Conservation (phyloP, 768 basidiomycete genomes). For the Cystofilobasidium macerans region DNA sequence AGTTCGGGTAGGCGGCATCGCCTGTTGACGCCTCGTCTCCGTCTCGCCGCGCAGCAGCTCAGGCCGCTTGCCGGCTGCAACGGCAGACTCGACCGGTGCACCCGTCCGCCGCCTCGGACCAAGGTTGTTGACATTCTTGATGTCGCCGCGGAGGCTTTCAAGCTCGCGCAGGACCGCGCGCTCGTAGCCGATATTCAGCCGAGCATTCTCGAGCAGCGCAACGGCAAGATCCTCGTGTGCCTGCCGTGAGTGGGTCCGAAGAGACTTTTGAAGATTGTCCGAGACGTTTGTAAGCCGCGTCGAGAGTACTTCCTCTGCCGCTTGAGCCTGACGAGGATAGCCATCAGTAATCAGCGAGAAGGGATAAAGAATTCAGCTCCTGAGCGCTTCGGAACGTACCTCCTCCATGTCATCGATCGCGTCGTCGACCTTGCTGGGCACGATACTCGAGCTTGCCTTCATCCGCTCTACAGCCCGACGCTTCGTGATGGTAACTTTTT, state of each 20-base stretch:
- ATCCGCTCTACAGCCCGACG: constrained; percentile 63
- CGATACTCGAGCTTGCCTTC: constrained; percentile 48
- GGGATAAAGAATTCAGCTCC: constrained; percentile 22
- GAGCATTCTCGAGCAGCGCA: constrained; percentile 82
- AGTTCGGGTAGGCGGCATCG: constrained; percentile 43
- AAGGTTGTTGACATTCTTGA: constrained; percentile 42
- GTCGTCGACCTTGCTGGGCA: constrained; percentile 72
- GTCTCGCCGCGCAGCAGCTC: constrained; percentile 43
- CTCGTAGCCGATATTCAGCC: constrained; percentile 84
- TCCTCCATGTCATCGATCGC: constrained; percentile 87
- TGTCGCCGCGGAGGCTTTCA: constrained; percentile 67
- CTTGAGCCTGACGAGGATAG: constrained; percentile 55
- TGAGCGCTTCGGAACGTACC: too few species aligned
- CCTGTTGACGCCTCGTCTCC: constrained; percentile 46
- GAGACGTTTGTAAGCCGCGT: constrained; percentile 87
- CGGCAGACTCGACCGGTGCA: constrained; percentile 41
- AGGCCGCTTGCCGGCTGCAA: constrained; percentile 43
- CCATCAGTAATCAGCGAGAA: not conserved
- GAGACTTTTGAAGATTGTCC: constrained; percentile 75
- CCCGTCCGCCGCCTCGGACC: constrained; percentile 8
- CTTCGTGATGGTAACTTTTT: constrained; percentile 86
- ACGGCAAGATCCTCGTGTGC: constrained; percentile 85
- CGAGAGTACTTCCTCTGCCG: constrained; percentile 73
- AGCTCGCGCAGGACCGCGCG: constrained; percentile 75
- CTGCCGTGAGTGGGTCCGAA: constrained; percentile 70